Conservation (phyloP, 495 filamentous ascomycete species). For the Pseudoneurospora amorphoporcata region DNA sequence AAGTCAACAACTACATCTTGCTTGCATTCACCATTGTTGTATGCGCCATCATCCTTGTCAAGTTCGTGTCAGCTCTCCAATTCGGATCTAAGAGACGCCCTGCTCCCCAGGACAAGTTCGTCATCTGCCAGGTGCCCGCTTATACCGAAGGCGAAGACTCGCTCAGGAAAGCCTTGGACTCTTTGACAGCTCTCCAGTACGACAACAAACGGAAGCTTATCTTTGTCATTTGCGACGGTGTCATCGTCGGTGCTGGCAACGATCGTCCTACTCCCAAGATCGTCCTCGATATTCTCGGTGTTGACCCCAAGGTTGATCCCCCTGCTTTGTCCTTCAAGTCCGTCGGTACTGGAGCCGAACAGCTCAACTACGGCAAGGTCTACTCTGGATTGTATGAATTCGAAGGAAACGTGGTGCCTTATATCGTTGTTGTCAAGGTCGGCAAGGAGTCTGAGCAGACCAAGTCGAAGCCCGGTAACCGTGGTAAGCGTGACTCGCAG, state of each 20-base stretch:
- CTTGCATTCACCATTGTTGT: conserved; percentile 77
- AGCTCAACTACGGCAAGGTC: conserved; percentile 96
- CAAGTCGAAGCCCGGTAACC: conserved; percentile 91
- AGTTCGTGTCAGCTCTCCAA: conserved; percentile 91
- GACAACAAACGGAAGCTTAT: conserved; percentile 97
- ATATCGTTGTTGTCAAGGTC: conserved; percentile 90
- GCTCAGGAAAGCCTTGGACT: conserved; percentile 84
- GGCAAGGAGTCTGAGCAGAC: conserved; percentile 91
- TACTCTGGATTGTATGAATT: conserved; percentile 97
- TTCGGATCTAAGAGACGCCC: conserved; percentile 87
- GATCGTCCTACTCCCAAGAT: conserved; percentile 96
- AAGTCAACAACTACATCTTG: conserved; percentile 87
- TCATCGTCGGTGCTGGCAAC: conserved; percentile 94
- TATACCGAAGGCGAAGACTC: conserved; percentile 98
- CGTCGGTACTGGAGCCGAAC: conserved; percentile 79
- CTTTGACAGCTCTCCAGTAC: conserved; percentile 85
- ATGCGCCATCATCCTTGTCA: conserved; percentile 67
- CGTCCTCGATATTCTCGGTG: conserved; percentile 90
- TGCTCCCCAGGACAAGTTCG: conserved; percentile 90
- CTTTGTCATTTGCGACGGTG: conserved; percentile 86
- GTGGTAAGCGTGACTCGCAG: conserved; percentile 96
- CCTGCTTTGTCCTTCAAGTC: conserved; percentile 87
- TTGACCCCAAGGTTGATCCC: conserved; percentile 93
- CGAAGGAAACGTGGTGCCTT: conserved; percentile 95
- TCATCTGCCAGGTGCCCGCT: conserved; percentile 94